Percentiles rank a stretch among this genome's conserved stretches.
Evolutionary conservation across 2,329 filamentous ascomycete species (phyloP).

Genomic region (Rhynchosporium graminicola): DNA sequence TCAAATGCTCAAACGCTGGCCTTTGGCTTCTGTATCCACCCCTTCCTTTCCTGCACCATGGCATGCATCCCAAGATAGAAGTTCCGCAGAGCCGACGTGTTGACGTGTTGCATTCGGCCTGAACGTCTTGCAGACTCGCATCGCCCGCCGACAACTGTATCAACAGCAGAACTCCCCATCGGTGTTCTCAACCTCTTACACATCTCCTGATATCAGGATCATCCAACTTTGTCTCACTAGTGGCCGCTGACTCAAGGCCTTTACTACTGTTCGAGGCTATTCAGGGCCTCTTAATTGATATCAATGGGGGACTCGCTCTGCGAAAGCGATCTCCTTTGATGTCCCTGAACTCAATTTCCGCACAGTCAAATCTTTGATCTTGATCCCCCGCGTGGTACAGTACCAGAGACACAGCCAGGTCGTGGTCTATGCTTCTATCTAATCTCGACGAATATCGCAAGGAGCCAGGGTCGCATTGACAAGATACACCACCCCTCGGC

Average conservation of each 20-base stretch:
- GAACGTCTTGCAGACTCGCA: conserved; percentile 13
- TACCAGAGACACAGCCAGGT: conserved; percentile 1
- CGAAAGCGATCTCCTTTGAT: conserved; percentile 9
- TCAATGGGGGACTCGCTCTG: neutral
- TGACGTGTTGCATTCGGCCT: conserved; percentile 6
- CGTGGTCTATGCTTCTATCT: conserved; percentile 7
- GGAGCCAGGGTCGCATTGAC: conserved; percentile 5
- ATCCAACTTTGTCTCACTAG: conserved; percentile 1
- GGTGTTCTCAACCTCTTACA: no score
- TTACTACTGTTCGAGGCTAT: neutral
- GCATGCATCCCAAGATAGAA: conserved; percentile 6
- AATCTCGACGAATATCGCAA: conserved; percentile 6
- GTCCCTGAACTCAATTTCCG: conserved; percentile 14
- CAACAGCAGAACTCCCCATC: neutral
- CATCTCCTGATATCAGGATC: neutral
- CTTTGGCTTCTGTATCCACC: conserved; percentile 23
- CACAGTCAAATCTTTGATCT: conserved; percentile 4
- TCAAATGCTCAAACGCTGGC: conserved; percentile 19
- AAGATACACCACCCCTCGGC: conserved; percentile 5
- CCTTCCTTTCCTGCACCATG: conserved; percentile 23
- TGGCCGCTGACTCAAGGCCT: neutral
- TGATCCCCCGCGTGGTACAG: conserved; percentile 15
- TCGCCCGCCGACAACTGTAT: conserved; percentile 1
- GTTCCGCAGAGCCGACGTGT: conserved; percentile 27
- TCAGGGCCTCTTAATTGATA: neutral